phyloP scores from a whole-genome alignment of 2,329 filamentous ascomycete genomes.

The Claviceps humidiphila region DNA sequence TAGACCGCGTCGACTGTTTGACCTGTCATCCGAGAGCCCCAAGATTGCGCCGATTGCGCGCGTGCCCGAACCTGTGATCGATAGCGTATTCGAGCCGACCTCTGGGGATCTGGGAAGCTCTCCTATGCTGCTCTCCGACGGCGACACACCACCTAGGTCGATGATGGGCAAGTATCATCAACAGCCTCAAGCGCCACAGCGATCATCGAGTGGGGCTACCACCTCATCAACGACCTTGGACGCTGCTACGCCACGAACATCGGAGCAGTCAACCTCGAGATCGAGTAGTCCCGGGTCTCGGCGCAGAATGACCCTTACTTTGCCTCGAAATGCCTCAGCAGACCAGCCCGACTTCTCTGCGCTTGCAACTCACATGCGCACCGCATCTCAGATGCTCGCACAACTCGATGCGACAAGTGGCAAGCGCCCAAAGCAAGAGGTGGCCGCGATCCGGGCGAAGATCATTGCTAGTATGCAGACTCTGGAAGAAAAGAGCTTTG shows the following conservation, averaged over 20 bases:
- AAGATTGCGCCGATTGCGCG: constrained; percentile 30
- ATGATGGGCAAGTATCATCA: constrained; percentile 15
- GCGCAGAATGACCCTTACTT: constrained; percentile 48
- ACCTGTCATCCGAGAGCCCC: constrained; percentile 53
- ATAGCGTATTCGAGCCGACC: constrained; percentile 75
- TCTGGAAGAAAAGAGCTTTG: constrained; percentile 73
- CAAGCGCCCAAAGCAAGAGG: constrained; percentile 67
- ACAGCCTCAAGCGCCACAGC: constrained; percentile 27
- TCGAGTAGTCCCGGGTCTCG: constrained; percentile 50
- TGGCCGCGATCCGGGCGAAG: constrained; percentile 70
- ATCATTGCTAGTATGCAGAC: constrained; percentile 88
- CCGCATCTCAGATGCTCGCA: constrained; percentile 75
- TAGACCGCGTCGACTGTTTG: constrained; percentile 48
- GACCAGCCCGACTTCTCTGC: constrained; percentile 74
- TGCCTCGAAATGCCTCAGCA: constrained; percentile 37
- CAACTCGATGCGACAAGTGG: constrained; percentile 70
- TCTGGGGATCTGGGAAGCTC: constrained; percentile 68
- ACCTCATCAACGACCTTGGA: constrained; percentile 48
- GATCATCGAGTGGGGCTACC: constrained; percentile 48
- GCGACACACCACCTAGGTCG: constrained; percentile 24
- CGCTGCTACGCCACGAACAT: constrained; percentile 53
- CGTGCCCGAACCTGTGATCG: constrained; percentile 33
- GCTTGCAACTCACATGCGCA: constrained; percentile 75
- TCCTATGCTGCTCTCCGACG: constrained; percentile 48
- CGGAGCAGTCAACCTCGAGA: constrained; percentile 53